A percentile compares a stretch with the other conserved stretches of the same genome.
Conservation (phyloP, 2,329 filamentous ascomycete species). For the Sphaerulina vaccinii region DNA sequence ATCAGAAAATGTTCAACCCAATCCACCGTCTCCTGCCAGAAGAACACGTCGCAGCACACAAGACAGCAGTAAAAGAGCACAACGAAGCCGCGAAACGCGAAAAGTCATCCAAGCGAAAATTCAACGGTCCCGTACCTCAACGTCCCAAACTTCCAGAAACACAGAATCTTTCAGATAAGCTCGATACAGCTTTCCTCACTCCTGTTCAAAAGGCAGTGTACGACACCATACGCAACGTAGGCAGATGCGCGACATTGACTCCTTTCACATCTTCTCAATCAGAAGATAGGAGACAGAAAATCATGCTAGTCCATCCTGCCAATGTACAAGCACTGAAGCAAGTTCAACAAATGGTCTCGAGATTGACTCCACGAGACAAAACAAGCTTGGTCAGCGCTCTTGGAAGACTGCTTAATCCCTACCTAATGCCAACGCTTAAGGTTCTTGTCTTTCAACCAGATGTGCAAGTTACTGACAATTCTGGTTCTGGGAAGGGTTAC, state of each 20-base stretch:
- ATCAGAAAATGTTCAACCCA: neutral
- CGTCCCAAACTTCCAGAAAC: slow-evolving; percentile 1
- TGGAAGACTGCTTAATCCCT: neutral
- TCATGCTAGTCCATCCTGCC: slow-evolving; percentile 9
- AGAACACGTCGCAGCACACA: slow-evolving; percentile 1
- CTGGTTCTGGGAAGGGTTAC: neutral
- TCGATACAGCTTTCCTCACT: slow-evolving; percentile 3
- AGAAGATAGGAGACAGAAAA: slow-evolving; percentile 1
- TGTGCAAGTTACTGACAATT: slow-evolving; percentile 4
- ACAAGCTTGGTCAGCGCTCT: slow-evolving; percentile 1
- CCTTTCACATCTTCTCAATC: slow-evolving; percentile 1
- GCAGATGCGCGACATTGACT: slow-evolving; percentile 12
- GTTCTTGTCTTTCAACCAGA: slow-evolving; percentile 1
- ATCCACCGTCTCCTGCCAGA: slow-evolving; percentile 6
- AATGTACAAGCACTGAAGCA: slow-evolving; percentile 3
- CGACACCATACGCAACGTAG: slow-evolving; percentile 4
- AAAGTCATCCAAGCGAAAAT: neutral
- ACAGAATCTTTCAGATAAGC: neutral
- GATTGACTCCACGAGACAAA: slow-evolving; percentile 2
- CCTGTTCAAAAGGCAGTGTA: slow-evolving; percentile 9
- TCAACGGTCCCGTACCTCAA: slow-evolving; percentile 4
- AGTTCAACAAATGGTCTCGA: neutral
- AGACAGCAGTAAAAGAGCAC: neutral
- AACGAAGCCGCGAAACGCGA: neutral
- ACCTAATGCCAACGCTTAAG: slow-evolving; percentile 3